A percentile compares a stretch with the other conserved stretches of the same genome.
These are phyloP conservation scores for Fusarium chlamydosporum DNA, from an alignment of 2,329 filamentous ascomycete species.

Conservation along the genomic window DNA sequence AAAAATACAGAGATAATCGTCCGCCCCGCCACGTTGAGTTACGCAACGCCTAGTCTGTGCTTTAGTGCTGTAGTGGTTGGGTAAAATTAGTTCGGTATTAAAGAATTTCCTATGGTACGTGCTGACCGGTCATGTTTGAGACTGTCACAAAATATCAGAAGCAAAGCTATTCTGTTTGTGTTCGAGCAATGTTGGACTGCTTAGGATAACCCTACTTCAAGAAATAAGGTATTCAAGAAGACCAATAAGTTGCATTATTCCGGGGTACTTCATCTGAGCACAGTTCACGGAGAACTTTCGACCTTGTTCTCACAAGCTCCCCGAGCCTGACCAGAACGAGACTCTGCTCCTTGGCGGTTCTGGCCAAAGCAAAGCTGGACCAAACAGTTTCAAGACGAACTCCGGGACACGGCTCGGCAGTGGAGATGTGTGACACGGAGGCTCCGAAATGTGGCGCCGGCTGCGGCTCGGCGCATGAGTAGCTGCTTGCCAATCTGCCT, in stretches of 20 bases:
- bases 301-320: conserved; percentile 15
- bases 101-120: conserved; percentile 7
- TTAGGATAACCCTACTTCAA: background rate
- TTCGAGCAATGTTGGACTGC: background rate
- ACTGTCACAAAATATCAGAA: background rate
- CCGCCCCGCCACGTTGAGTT: conserved; percentile 32
- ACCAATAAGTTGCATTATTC: background rate
- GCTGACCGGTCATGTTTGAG: background rate
- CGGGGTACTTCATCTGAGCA: background rate
- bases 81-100: background rate
- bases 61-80: conserved; percentile 8
- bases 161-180: background rate
- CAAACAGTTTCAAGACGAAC: conserved; percentile 12
- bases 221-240: conserved; percentile 4
- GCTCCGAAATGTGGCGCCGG: conserved; percentile 36
- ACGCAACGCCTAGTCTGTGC: conserved; percentile 31
- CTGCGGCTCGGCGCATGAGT: conserved; percentile 30
- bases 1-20: conserved; percentile 5
- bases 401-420: conserved; percentile 36
- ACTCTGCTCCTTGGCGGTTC: conserved; percentile 27
- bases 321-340: background rate
- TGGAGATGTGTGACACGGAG: conserved; percentile 31
- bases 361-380: conserved; percentile 11
- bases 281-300: conserved; percentile 19
- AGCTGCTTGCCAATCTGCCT: conserved; percentile 11